Evolutionary conservation across 495 filamentous ascomycete genomes (phyloP).

Genomic region (Neurospora africana): DNA sequence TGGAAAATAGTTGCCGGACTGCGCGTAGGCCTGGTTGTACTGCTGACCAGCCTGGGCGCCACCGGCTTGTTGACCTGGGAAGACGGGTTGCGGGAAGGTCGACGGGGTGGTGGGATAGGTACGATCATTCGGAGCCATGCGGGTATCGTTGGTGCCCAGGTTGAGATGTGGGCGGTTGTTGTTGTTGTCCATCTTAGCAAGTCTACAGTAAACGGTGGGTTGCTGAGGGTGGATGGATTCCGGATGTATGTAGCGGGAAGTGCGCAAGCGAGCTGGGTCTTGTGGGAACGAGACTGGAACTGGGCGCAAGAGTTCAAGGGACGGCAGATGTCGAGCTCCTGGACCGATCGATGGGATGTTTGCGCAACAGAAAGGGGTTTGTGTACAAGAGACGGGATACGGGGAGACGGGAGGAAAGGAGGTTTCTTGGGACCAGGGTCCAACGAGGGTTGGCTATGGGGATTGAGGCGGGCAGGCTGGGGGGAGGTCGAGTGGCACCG

Average conservation of each 20-base stretch:
- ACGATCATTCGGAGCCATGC: slow-evolving; percentile 58
- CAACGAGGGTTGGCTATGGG: neutral
- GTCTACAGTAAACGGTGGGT: neutral
- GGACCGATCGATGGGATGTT: neutral
- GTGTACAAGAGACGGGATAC: neutral
- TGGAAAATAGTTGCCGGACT: slow-evolving; percentile 20
- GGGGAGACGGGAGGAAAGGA: neutral
- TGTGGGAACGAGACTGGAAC: neutral
- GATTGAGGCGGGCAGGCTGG: neutral
- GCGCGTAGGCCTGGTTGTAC: slow-evolving; percentile 27
- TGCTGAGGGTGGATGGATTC: neutral
- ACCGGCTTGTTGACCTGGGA: slow-evolving; percentile 25
- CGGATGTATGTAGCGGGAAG: neutral
- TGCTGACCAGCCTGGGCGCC: slow-evolving; percentile 32
- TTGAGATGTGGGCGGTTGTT: slow-evolving; percentile 63
- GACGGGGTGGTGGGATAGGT: slow-evolving; percentile 95
- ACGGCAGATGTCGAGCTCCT: neutral
- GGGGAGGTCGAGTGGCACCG: slow-evolving; percentile 1
- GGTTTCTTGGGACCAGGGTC: slow-evolving; percentile 10
- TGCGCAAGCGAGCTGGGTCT: neutral
- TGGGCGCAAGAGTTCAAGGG: neutral
- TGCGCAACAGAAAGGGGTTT: neutral
- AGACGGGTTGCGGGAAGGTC: slow-evolving; percentile 86
- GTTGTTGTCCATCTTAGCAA: slow-evolving; percentile 38
- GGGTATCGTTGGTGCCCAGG: slow-evolving; percentile 56